phyloP scores from a whole-genome alignment of 1,284 basidiomycete genomes.

The Cryptococcus maquisensis region DNA sequence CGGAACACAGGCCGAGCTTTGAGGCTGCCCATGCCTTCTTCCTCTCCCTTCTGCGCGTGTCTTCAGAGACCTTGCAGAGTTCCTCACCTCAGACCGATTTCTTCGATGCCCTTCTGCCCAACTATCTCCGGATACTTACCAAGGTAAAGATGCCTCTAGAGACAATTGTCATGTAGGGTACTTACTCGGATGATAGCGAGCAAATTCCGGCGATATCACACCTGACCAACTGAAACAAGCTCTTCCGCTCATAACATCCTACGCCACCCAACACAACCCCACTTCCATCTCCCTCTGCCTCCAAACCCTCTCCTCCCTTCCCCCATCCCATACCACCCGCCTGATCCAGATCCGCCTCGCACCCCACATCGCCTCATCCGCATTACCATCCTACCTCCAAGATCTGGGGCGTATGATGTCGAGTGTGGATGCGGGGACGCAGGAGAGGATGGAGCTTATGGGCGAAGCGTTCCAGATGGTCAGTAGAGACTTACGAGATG shows the following conservation, averaged over 20 bases:
- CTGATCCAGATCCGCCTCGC: constrained; percentile 18
- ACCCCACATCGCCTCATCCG: constrained; percentile 11
- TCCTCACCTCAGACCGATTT: constrained; percentile 17
- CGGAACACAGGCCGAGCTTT: constrained; percentile 24
- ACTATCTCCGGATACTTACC: constrained; percentile 23
- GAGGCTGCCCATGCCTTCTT: constrained; percentile 36
- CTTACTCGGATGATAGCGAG: constrained; percentile 13
- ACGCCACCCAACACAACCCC: constrained; percentile 14
- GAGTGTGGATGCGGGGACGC: constrained; percentile 6
- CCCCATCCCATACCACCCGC: constrained; percentile 7
- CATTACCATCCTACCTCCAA: constrained; percentile 26
- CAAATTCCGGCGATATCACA: constrained; percentile 16
- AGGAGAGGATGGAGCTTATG: constrained; percentile 22
- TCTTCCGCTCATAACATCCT: constrained; percentile 20
- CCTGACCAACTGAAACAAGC: constrained; percentile 29
- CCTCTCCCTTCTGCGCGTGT: constrained; percentile 20
- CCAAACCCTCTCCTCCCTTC: constrained; percentile 4
- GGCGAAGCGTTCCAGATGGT: constrained; percentile 28
- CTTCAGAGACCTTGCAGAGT: constrained; percentile 8
- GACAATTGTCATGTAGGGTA: too few relatives aligned
- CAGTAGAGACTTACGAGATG: constrained; percentile 30
- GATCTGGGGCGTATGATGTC: constrained; percentile 19
- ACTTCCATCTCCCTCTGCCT: constrained; percentile 4
- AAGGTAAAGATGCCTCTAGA: constrained; percentile 14
- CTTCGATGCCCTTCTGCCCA: constrained; percentile 21